Evolutionary conservation across 73 alveolate genomes (phyloP).

Genomic region (Stentor coeruleus): DNA sequence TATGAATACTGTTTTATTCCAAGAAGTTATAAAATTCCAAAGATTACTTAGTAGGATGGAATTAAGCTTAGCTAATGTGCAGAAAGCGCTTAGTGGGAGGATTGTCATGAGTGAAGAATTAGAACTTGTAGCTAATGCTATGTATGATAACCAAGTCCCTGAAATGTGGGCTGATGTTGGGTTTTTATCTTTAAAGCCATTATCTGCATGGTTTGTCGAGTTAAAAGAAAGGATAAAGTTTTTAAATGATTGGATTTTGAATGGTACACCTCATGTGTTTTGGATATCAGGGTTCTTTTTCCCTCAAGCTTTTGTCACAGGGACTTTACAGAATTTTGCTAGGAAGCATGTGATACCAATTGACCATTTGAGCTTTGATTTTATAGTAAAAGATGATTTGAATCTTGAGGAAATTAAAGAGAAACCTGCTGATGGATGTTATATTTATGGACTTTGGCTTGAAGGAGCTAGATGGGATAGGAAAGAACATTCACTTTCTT

Average conservation of each 20-base stretch:
- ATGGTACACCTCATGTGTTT: conserved; percentile 84
- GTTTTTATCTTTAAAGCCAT: conserved; percentile 75
- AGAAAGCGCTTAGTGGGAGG: conserved; percentile 78
- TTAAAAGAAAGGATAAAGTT: conserved; percentile 72
- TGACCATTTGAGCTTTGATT: conserved; percentile 89
- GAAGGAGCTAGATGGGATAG: conserved; percentile 98
- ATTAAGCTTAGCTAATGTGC: conserved; percentile 72
- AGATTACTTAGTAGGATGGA: conserved; percentile 85
- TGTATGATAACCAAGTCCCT: conserved; percentile 81
- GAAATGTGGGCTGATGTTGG: conserved; percentile 81
- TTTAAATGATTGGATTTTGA: conserved; percentile 80
- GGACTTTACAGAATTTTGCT: conserved; percentile 68
- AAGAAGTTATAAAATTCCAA: conserved; percentile 94
- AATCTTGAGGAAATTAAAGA: conserved; percentile 68
- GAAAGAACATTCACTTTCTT: conserved; percentile 70
- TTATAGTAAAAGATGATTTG: conserved; percentile 78
- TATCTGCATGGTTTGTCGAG: conserved; percentile 79
- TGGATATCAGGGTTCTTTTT: conserved; percentile 77
- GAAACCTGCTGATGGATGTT: conserved; percentile 87
- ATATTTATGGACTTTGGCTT: conserved; percentile 90
- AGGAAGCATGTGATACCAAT: conserved; percentile 96
- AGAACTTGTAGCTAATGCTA: conserved; percentile 70
- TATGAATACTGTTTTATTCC: conserved; percentile 96
- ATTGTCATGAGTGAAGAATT: conserved; percentile 85
- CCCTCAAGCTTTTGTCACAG: conserved; percentile 70